These are phyloP conservation scores for Suhomyces sp. DNA, from an alignment of 805 yeast genomes.

Conservation along the genomic window DNA sequence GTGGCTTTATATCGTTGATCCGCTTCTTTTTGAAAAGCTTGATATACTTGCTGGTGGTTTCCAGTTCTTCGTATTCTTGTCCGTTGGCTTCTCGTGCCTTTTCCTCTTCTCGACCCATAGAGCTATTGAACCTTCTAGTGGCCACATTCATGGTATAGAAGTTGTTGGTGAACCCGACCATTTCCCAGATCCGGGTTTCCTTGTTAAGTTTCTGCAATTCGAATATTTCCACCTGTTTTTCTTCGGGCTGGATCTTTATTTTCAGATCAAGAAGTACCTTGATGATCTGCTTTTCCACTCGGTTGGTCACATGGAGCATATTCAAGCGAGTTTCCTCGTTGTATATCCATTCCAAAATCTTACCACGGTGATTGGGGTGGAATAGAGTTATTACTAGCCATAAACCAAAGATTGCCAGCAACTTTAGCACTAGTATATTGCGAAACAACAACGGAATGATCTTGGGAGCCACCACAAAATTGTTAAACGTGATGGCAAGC, in stretches of 20 bases:
- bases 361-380: slow-evolving; percentile 56
- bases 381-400: slow-evolving; percentile 47
- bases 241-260: slow-evolving; percentile 8
- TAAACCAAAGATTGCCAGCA: slow-evolving; percentile 32
- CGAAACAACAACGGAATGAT: slow-evolving; percentile 28
- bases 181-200: slow-evolving; percentile 56
- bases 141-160: slow-evolving; percentile 47
- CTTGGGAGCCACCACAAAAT: slow-evolving; percentile 25
- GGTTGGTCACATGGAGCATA: slow-evolving; percentile 47
- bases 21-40: slow-evolving; percentile 10
- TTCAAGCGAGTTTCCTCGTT: slow-evolving; percentile 65
- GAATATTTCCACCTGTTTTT: slow-evolving; percentile 57
- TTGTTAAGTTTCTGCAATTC: slow-evolving; percentile 60
- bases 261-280: slow-evolving; percentile 4
- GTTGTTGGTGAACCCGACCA: slow-evolving; percentile 56
- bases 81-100: background rate
- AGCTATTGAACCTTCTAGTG: slow-evolving; percentile 7
- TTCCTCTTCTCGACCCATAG: slow-evolving; percentile 1
- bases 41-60: background rate
- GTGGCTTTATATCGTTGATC: slow-evolving; percentile 50
- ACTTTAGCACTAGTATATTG: slow-evolving; percentile 11
- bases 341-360: slow-evolving; percentile 45
- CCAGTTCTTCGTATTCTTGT: background rate
- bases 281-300: slow-evolving; percentile 40
- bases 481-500: slow-evolving; percentile 16